phyloP scores from a whole-genome alignment of 345 rosid genomes.

The Populus simonii region DNA sequence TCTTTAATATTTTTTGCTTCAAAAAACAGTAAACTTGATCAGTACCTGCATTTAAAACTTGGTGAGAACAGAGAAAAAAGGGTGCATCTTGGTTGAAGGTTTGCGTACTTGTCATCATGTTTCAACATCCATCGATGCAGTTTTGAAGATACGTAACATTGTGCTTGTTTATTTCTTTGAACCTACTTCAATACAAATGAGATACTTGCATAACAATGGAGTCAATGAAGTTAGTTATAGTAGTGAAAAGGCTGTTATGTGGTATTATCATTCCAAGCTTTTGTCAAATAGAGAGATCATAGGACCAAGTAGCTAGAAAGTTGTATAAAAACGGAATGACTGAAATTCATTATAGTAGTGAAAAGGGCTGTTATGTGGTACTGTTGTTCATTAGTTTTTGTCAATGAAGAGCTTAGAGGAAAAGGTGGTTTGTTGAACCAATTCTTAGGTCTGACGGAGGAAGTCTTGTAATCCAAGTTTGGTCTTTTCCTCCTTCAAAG shows the following conservation, averaged over 20 bases:
- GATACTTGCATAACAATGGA: not conserved
- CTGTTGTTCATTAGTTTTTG: not conserved
- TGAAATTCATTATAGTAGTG: slow-evolving; percentile 3
- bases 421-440: not conserved
- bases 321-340: not conserved
- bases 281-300: not conserved
- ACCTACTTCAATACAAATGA: not conserved
- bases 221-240: not conserved
- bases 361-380: not conserved
- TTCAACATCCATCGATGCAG: not conserved
- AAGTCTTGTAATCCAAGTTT: not conserved
- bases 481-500: not conserved
- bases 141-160: not conserved
- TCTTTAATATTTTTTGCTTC: not conserved
- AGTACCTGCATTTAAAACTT: not conserved
- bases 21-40: not conserved
- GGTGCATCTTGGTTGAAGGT: not conserved
- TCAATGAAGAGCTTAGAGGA: not conserved
- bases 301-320: not conserved
- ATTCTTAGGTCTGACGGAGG: not conserved
- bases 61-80: not conserved
- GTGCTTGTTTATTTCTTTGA: slow-evolving; percentile 2
- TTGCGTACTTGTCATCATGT: not conserved
- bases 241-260: not conserved
- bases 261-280: not conserved